Evolutionary conservation across 2,329 filamentous ascomycete species (phyloP), one percentile per base, ranked within the genome.

Genomic region (Rutstroemia sp.): DNA sequence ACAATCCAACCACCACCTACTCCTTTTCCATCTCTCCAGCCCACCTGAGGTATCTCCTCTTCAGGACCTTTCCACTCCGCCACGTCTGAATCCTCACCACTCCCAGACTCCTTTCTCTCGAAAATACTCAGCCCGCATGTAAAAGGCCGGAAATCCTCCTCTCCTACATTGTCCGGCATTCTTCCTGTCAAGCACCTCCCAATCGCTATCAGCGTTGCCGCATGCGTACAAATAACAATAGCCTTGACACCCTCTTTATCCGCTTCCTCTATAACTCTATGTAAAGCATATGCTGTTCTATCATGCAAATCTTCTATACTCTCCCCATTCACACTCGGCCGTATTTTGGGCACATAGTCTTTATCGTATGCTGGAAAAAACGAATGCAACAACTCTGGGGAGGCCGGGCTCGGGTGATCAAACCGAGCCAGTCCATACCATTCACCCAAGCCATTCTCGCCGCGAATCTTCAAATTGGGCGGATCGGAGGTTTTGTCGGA

Each of bases 401-500:
- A 72, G 2, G 90, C 89, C 2, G 92, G 90, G 16, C 79, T 78
- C 0, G 94, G 94, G 67, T 97, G 94, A 54, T 88, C 79, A 71
- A 96, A 96, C 58, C 84, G 83, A 16, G 92, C 90, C 48, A 83
- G 78, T 25, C 94, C 94, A 70, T 94, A 97, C 87, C 94, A 97
- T 75, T 99, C 94, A 59, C 89, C 86, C 40, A 84, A 65, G 12
- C 81, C 81, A 56, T 75, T 72, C 64, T 86, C 82, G 48, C 76
- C 78, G 38, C 79, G 76, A 59, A 85, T 78, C 40, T 67, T 71
- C 56, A 72, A 63, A 25, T 68, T 60, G 16, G 64, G 55, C 3
- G 58, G 57, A 45, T 63, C 61, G 16, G 57, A 48, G 21, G 57
- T 48, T 19, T 47, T 54, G 3, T 48, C n/a, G 30, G 64, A 57